phyloP scores from a whole-genome alignment of 352 stramenopile species.

The Globisporangium yorkense region DNA sequence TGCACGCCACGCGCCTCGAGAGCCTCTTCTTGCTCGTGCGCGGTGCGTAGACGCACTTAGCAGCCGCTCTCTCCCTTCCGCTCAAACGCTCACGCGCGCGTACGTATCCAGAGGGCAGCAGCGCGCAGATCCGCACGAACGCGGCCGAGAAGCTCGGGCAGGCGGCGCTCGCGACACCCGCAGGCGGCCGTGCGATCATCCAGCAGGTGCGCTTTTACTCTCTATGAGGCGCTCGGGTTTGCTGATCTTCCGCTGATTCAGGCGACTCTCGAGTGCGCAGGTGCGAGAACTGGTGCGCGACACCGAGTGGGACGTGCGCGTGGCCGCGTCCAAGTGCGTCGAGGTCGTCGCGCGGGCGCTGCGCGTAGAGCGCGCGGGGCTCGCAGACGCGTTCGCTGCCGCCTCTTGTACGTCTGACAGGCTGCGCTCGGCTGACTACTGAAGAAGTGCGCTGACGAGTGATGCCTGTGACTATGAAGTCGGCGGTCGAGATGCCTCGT shows the following conservation, averaged over 20 bases:
- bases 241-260: too few relatives aligned
- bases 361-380: constrained; percentile 5
- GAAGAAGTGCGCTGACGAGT: background rate
- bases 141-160: constrained; percentile 68
- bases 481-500: constrained; percentile 31
- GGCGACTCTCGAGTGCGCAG: too few relatives aligned
- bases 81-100: background rate
- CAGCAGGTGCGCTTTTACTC: constrained; percentile 15
- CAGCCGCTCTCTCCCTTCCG: background rate
- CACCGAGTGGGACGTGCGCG: constrained; percentile 62
- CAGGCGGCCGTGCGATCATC: constrained; percentile 25
- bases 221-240: too few relatives aligned
- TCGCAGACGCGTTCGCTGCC: constrained; percentile 37
- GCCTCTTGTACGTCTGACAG: constrained; percentile 29
- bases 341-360: constrained; percentile 47
- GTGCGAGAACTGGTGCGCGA: constrained; percentile 45
- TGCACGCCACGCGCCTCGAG: constrained; percentile 61
- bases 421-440: background rate
- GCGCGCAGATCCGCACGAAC: constrained; percentile 54
- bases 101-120: constrained; percentile 51
- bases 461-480: constrained; percentile 19
- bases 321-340: constrained; percentile 62
- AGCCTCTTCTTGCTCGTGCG: constrained; percentile 72
- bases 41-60: constrained; percentile 21
- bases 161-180: constrained; percentile 37